Evolutionary conservation across 441 rosid genomes (phyloP).

Genomic region (Jatropha multifida): DNA sequence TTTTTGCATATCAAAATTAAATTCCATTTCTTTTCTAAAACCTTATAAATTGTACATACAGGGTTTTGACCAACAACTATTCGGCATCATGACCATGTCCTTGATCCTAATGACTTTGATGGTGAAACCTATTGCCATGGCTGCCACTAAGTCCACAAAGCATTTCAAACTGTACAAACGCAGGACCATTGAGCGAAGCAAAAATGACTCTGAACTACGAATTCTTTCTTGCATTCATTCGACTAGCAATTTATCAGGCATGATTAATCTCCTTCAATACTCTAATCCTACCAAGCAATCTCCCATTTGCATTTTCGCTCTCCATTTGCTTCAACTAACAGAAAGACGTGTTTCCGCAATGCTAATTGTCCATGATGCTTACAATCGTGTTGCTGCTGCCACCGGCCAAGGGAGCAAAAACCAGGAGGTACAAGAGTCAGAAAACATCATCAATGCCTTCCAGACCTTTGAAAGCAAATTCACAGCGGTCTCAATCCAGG

Average conservation of each 20-base stretch:
- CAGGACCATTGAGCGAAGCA: constrained; percentile 35
- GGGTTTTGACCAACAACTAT: constrained; percentile 41
- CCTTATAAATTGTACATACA: too few species aligned
- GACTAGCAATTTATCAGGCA: constrained; percentile 33
- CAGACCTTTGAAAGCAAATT: constrained; percentile 27
- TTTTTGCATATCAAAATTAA: too few species aligned
- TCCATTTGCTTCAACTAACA: constrained; percentile 53
- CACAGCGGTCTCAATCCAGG: constrained; percentile 32
- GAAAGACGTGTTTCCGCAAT: constrained; percentile 54
- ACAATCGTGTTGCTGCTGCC: neutral
- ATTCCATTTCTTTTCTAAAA: too few species aligned
- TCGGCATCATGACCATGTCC: constrained; percentile 28
- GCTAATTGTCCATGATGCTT: constrained; percentile 54
- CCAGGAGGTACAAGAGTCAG: constrained; percentile 34
- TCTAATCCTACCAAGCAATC: constrained; percentile 50
- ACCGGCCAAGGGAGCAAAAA: neutral
- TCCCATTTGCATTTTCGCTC: constrained; percentile 44
- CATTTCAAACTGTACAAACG: constrained; percentile 21
- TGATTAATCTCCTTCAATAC: constrained; percentile 42
- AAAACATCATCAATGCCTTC: constrained; percentile 41
- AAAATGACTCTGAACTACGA: constrained; percentile 34
- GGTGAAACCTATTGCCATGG: constrained; percentile 40
- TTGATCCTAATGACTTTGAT: constrained; percentile 42
- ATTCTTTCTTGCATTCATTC: constrained; percentile 44
- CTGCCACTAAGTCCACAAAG: constrained; percentile 28